A percentile compares a stretch with the other conserved stretches of the same genome.
Conservation (phyloP, 2,329 filamentous ascomycete genomes). For the Teratosphaeria epicoccoides region DNA sequence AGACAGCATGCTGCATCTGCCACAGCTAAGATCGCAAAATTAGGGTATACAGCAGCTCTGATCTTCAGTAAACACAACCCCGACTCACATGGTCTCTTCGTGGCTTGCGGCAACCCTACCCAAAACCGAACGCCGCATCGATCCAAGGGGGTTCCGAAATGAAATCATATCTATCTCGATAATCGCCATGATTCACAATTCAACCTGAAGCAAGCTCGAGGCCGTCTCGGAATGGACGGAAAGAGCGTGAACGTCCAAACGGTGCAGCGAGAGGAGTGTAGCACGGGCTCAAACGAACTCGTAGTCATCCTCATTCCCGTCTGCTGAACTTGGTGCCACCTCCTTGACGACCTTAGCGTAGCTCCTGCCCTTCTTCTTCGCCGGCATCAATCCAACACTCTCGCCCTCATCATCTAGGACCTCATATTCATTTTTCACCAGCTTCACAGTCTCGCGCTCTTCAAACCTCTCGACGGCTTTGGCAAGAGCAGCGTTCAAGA, state of each 20-base stretch:
- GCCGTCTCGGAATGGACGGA: background rate
- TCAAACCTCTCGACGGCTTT: slow-evolving; percentile 51
- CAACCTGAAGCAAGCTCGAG: background rate
- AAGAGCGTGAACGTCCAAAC: background rate
- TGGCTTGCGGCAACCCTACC: slow-evolving; percentile 9
- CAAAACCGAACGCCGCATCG: slow-evolving; percentile 6
- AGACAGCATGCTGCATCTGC: background rate
- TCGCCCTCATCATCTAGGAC: slow-evolving; percentile 34
- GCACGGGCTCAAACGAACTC: slow-evolving; percentile 22
- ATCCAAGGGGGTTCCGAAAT: background rate
- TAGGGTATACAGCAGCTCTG: slow-evolving; percentile 16
- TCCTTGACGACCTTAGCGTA: slow-evolving; percentile 18
- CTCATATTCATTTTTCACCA: slow-evolving; percentile 52
- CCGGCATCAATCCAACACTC: slow-evolving; percentile 18
- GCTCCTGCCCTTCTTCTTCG: slow-evolving; percentile 24
- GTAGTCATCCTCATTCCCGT: slow-evolving; percentile 24
- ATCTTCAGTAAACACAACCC: slow-evolving; percentile 18
- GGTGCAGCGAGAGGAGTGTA: background rate
- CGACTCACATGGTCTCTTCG: slow-evolving; percentile 13
- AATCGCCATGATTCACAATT: background rate
- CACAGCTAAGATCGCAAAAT: background rate
- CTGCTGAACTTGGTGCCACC: slow-evolving; percentile 13
- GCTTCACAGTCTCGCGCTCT: slow-evolving; percentile 49
- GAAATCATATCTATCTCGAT: background rate
- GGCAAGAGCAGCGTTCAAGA: slow-evolving; percentile 46